phyloP scores from a whole-genome alignment of 139 green algal species.

The Chlamydomonas asymmetrica region DNA sequence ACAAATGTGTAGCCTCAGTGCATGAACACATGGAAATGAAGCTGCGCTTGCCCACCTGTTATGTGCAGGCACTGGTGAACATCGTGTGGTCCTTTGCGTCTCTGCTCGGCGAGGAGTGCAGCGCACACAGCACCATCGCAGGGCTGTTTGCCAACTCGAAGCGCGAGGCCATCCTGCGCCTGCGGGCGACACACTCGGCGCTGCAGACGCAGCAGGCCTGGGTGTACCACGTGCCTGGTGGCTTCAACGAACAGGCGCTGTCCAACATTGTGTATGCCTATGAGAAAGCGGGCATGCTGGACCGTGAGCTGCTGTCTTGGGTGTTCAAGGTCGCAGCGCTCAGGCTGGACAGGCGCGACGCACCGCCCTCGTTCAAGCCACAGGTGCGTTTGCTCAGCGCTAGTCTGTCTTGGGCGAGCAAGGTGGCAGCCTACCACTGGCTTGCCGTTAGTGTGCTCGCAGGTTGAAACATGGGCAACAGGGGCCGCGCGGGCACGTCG shows the following conservation, averaged over 20 bases:
- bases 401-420: no score
- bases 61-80: conserved; percentile 57
- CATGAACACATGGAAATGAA: no score
- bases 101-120: conserved; percentile 45
- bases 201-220: conserved; percentile 37
- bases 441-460: no score
- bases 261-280: conserved; percentile 61
- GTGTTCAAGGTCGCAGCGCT: conserved; percentile 52
- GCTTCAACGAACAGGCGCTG: conserved; percentile 68
- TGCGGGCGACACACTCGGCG: not conserved
- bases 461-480: no score
- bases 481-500: no score
- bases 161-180: conserved; percentile 22
- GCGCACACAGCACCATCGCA: conserved; percentile 30
- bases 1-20: not conserved
- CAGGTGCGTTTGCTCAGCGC: no score
- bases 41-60: no score
- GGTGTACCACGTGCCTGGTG: conserved; percentile 31
- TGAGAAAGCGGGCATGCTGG: conserved; percentile 51
- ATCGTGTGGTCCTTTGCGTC: conserved; percentile 59
- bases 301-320: conserved; percentile 43
- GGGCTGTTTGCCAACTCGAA: conserved; percentile 47
- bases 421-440: no score
- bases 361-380: conserved; percentile 33
- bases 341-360: conserved; percentile 36